Evolutionary conservation across 2,329 filamentous ascomycete species (phyloP).

Genomic region (Albifimbria verrucaria): DNA sequence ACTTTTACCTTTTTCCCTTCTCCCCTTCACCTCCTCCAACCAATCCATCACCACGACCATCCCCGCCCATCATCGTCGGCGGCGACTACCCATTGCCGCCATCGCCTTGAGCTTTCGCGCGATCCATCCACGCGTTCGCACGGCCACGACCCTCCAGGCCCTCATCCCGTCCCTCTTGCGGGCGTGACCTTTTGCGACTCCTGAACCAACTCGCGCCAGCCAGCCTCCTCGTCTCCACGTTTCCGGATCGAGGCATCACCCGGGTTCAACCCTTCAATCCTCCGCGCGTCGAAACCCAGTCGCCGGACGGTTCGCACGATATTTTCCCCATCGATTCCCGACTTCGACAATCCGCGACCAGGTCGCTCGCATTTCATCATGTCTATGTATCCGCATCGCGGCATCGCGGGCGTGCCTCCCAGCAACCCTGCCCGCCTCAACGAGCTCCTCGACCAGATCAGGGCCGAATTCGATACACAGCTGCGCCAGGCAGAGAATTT

Average conservation of each 20-base stretch:
- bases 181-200: conserved; percentile 17
- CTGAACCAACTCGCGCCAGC: conserved; percentile 14
- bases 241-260: not conserved
- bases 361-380: conserved; percentile 28
- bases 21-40: conserved; percentile 14
- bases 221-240: conserved; percentile 8
- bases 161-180: conserved; percentile 4
- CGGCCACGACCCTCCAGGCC: conserved; percentile 3
- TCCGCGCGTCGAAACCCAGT: not conserved
- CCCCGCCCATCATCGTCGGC: conserved; percentile 14
- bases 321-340: not conserved
- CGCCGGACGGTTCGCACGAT: too few relatives aligned
- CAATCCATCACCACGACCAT: conserved; percentile 21
- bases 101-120: conserved; percentile 5
- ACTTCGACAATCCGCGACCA: not conserved
- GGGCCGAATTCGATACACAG: conserved; percentile 86
- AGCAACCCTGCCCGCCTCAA: conserved; percentile 65
- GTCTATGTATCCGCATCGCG: conserved; percentile 90
- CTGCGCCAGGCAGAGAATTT: conserved; percentile 78
- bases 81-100: conserved; percentile 7
- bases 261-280: not conserved
- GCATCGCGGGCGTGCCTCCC: conserved; percentile 69
- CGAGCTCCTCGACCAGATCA: conserved; percentile 88
- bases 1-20: conserved; percentile 18
- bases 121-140: conserved; percentile 8